A percentile compares a stretch with the other conserved stretches of the same genome.
Conservation (phyloP, 106 monocot species). For the Platanthera zijinensis region DNA sequence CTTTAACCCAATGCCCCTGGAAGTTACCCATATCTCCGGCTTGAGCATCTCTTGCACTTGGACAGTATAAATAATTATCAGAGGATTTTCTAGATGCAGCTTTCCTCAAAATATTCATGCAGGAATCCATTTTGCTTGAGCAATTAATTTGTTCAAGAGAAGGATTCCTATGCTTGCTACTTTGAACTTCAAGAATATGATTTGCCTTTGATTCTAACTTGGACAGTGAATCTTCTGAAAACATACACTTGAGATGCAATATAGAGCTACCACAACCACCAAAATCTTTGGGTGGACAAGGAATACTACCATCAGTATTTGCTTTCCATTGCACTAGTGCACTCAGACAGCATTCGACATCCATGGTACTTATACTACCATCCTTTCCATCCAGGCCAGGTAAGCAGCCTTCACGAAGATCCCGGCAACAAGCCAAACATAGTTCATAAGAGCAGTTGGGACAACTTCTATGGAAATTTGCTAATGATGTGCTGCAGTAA, state of each 20-base stretch:
- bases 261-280: conserved; percentile 48
- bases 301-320: conserved; percentile 58
- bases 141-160: conserved; percentile 10
- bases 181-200: conserved; percentile 9
- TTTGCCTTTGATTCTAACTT: conserved; percentile 39
- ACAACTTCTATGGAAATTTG: conserved; percentile 41
- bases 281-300: conserved; percentile 43
- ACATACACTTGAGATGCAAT: conserved; percentile 48
- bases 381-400: neutral
- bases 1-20: conserved; percentile 60
- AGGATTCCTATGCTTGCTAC: neutral
- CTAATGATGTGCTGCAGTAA: conserved; percentile 40
- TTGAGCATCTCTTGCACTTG: conserved; percentile 31
- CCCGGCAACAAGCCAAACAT: conserved; percentile 46
- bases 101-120: conserved; percentile 15
- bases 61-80: conserved; percentile 61
- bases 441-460: conserved; percentile 35
- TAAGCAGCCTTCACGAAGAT: conserved; percentile 36
- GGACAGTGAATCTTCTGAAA: conserved; percentile 29
- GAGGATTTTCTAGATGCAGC: conserved; percentile 37
- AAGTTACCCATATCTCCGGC: conserved; percentile 36
- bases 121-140: conserved; percentile 24
- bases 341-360: neutral
- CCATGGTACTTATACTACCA: neutral
- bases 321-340: conserved; percentile 34